A percentile compares a stretch with the other conserved stretches of the same genome.
phyloP scores from a whole-genome alignment of 257 asterid genomes.

The Ophiorrhiza pumila region DNA sequence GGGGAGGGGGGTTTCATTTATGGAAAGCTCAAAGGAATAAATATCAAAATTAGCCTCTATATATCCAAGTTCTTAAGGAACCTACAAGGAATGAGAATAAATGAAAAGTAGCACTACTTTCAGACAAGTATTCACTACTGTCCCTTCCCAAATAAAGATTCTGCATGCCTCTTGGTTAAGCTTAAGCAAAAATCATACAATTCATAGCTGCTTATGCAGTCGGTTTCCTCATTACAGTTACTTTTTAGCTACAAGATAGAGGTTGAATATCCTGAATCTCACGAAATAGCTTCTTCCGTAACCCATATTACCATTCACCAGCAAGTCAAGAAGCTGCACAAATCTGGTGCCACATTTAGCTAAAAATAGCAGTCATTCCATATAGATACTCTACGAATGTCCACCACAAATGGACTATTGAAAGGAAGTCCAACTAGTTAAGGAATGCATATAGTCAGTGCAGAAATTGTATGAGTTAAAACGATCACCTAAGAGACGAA shows the following conservation, averaged over 20 bases:
- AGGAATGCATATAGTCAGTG: neutral
- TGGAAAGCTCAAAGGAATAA: neutral
- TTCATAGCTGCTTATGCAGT: neutral
- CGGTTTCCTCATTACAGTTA: neutral
- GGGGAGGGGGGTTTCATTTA: neutral
- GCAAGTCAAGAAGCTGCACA: neutral
- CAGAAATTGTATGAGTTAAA: neutral
- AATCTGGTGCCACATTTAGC: neutral
- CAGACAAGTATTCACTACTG: neutral
- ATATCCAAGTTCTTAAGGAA: neutral
- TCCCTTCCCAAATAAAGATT: neutral
- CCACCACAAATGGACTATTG: neutral
- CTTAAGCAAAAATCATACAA: neutral
- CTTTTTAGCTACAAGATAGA: neutral
- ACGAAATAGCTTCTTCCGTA: neutral
- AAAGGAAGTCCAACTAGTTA: neutral
- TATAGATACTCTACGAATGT: neutral
- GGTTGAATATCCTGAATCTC: neutral
- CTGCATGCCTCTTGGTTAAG: neutral
- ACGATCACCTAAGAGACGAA: neutral
- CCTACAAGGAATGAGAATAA: neutral
- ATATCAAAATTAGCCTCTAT: neutral
- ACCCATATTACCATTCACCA: neutral
- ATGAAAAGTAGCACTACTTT: neutral
- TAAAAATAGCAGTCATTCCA: constrained; percentile 5